Percentiles rank a stretch among this genome's conserved stretches.
These are phyloP conservation scores for Coniella lustricola DNA, from an alignment of 2,329 filamentous ascomycete species.

Conservation along the genomic window DNA sequence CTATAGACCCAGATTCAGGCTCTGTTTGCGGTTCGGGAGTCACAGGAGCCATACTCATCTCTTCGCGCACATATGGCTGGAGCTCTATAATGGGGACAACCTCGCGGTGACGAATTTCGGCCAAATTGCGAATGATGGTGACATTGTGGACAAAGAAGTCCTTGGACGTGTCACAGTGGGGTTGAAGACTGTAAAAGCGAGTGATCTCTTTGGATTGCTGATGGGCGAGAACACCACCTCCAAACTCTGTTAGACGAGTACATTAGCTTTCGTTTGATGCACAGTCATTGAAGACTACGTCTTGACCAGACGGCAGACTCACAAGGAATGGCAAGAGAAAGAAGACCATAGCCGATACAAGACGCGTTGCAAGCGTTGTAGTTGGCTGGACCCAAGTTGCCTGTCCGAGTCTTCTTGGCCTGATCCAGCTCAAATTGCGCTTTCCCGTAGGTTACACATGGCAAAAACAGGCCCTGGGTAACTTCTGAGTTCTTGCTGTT, in stretches of 20 bases:
- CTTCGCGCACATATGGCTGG: background rate
- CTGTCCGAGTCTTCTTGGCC: constrained; percentile 5
- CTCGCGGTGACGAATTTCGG: constrained; percentile 10
- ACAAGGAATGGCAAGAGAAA: constrained; percentile 10
- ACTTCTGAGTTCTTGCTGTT: constrained; percentile 9
- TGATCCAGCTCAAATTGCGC: constrained; percentile 5
- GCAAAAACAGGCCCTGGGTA: constrained; percentile 10
- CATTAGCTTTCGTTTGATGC: background rate
- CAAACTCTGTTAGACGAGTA: constrained; percentile 4
- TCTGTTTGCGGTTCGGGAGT: background rate
- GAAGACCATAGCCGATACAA: constrained; percentile 7
- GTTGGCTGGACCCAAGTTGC: background rate
- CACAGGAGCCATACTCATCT: constrained; percentile 7
- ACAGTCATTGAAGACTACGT: too few relatives aligned
- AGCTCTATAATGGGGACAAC: constrained; percentile 1
- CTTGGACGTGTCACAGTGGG: background rate
- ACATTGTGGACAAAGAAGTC: constrained; percentile 8
- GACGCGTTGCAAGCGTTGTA: constrained; percentile 7
- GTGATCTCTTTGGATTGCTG: constrained; percentile 9
- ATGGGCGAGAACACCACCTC: constrained; percentile 11
- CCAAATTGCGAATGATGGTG: constrained; percentile 12
- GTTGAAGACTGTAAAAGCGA: constrained; percentile 5
- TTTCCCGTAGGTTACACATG: constrained; percentile 15
- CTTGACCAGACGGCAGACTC: too few relatives aligned
- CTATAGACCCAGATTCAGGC: background rate